A percentile compares a stretch with the other conserved stretches of the same genome.
Conservation (phyloP, 2,329 filamentous ascomycete genomes). For the Arachnomyces sp. region DNA sequence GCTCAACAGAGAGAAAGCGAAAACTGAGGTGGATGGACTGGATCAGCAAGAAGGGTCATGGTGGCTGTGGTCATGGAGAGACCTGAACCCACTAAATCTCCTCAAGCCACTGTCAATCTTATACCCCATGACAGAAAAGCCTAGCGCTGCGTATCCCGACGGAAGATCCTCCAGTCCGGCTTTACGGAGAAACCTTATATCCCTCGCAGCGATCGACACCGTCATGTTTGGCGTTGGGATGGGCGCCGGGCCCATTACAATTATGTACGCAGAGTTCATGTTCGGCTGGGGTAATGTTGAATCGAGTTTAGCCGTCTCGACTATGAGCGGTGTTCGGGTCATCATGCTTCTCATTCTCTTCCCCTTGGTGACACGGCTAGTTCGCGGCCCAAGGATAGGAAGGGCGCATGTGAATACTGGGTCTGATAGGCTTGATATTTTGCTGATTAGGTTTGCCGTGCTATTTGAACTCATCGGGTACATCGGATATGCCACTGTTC, state of each 20-base stretch:
- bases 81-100: slow-evolving; percentile 53
- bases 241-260: slow-evolving; percentile 68
- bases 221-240: slow-evolving; percentile 74
- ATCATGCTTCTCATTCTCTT: slow-evolving; percentile 65
- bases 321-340: slow-evolving; percentile 70
- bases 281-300: slow-evolving; percentile 80
- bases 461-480: slow-evolving; percentile 69
- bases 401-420: slow-evolving; percentile 50
- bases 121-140: slow-evolving; percentile 48
- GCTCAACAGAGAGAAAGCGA: slow-evolving; percentile 63
- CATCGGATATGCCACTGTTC: slow-evolving; percentile 62
- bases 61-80: slow-evolving; percentile 21
- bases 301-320: slow-evolving; percentile 69
- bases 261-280: slow-evolving; percentile 72
- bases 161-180: slow-evolving; percentile 52
- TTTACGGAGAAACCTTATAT: slow-evolving; percentile 70
- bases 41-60: slow-evolving; percentile 24
- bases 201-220: slow-evolving; percentile 72
- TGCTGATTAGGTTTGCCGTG: slow-evolving; percentile 65
- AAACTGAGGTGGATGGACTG: slow-evolving; percentile 42
- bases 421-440: slow-evolving; percentile 68
- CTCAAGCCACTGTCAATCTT: slow-evolving; percentile 71
- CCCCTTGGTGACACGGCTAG: slow-evolving; percentile 66
- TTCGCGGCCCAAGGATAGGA: slow-evolving; percentile 43
- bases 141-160: slow-evolving; percentile 21